Base-by-base conservation (phyloP, 169 alveolate species). In the Cryptosporidium meleagridis region DNA sequence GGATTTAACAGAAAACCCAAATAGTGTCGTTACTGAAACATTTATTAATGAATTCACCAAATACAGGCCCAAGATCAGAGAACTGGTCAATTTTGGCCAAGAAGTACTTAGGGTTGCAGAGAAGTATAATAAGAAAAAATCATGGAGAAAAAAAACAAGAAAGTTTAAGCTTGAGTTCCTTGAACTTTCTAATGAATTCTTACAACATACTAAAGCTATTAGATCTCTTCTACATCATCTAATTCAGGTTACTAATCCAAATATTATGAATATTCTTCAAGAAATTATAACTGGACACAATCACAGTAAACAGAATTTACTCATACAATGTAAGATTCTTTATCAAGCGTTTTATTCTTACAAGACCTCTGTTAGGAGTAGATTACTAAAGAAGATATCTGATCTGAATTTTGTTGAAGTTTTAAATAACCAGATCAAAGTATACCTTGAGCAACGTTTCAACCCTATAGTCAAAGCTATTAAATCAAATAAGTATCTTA, bases 81-180 rank as follows among this genome's bases (percentile, higher is more conserved):
- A 80, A 16, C 29, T 80, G 5, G n/a, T 80, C 23, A 16, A 21
- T 8, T 80, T 80, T 39, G 89, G 69, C 23, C 89, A 62, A 41
- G 89, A 80, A 10, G 62, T 37, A 61, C 23, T 26, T 4, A 80
- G 80, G 44, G 68, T 62, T 41, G 89, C 75, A 21, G 89, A 80
- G 29, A 80, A 80, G 14, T 80, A 80, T 33, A 65, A 29, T 18
- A 80, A 62, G 12, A 80, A 80, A 23, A 80, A n/a, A 37, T 80
- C 89, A 8, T 80, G 89, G 89, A 80, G 89, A 35, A 59, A 35
- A 26, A 80, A 80, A 51, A 80, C 73, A 14, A 61, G 31, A 62
- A 58, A 65, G 29, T 80, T 80, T 44, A 80, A 80, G 53, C 35
- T 62, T 29, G 89, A 80, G 12, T 62, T 80, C 51, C 55, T 80